Evolutionary conservation across 306 rosid genomes (phyloP), one percentile per base, ranked within the genome.

Genomic region (Glycyrrhiza uralensis): DNA sequence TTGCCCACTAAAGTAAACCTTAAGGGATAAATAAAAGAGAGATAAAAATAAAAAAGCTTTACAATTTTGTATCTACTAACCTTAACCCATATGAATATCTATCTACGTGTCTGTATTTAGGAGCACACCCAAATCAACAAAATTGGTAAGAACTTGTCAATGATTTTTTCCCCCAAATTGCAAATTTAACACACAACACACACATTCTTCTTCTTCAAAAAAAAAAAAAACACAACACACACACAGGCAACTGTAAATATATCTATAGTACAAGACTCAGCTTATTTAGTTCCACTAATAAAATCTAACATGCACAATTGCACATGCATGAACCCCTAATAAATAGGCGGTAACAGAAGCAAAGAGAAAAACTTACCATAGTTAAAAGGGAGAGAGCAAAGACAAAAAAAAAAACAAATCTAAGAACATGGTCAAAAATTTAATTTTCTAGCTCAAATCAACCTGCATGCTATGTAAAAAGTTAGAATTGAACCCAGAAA

Each of bases 101-200:
- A 69, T 61, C 30, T 23, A 20, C 23, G 11, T 76, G 17, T 39
- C 1, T 2, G 64, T 46, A 18, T 23, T 41, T 7, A 59, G 47
- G 15, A 24, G 22, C 60, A 50, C 39, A 50, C 69, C 54, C 57
- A 51, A 72, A 74, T 73, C 29, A 82, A 18, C 71, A 74, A 74
- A 82, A 78, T 14, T 50, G 17, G 81, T 6, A 51, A 67, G 66
- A 77, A 68, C 19, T 26, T n/a, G 44, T 66, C 45, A 32, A 57
- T 24, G 14, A 72, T 6, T 60, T 54, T 13, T 57, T 61, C n/a
- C 35, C 42, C 73, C 45, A 66, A 51, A 50, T 61, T 66, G 77
- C 46, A 42, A 72, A 32, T 42, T 59, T 46, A 29, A 30, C 56
- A 41, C 42, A 28, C n/a, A n/a, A n/a, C n/a, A n/a, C n/a, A n/a